Evolutionary conservation across 2,329 filamentous ascomycete genomes (phyloP), one percentile per base, ranked within the genome.

Genomic region (Fusarium nelsonii): DNA sequence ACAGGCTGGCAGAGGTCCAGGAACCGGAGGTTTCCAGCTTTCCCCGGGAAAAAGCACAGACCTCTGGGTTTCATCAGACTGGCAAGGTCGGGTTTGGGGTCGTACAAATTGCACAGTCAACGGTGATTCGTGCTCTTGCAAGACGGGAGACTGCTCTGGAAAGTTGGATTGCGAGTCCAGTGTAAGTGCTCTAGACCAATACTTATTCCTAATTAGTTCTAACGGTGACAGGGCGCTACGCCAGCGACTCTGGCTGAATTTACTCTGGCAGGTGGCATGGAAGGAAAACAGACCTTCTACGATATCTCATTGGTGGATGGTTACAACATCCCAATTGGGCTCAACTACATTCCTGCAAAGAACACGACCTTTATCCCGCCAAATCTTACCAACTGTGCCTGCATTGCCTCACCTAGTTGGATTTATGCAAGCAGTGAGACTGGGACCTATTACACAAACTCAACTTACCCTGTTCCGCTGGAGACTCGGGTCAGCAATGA

Each of bases 301-400:
- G 92, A 96, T 78, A 92, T 96, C 67, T 94, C 91, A 40, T 84
- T 95, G 4, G 92, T 96, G 23, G 92, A 96, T 75, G 92, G 92
- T 49, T 95, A 95, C 84, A 95, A 95, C 75, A 80, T 95, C 2
- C 91, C 91, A 3, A 76, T 94, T 65, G 90, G 87, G 32, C 87
- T 88, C 75, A 83, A 84, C 56, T 87, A 89, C 70, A 82, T 88
- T 28, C 85, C 87, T 4, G 85, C 89, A 23, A 84, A 85, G 55
- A 90, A 92, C 71, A 84, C 86, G 9, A 84, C 83, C 2, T 85
- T 91, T 56, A 90, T 94, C 61, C 91, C 92, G 14, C 90, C 91
- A 10, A 94, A 93, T 73, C 84, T 93, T 23, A 92, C 90, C 52
- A 94, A 94, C 76, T 88, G 89, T 3, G 89, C 90, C 16, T 95